Percentiles rank a stretch among this genome's conserved stretches.
Evolutionary conservation across 208 protist genomes (phyloP).

Genomic region (Naegleria lovaniensis): DNA sequence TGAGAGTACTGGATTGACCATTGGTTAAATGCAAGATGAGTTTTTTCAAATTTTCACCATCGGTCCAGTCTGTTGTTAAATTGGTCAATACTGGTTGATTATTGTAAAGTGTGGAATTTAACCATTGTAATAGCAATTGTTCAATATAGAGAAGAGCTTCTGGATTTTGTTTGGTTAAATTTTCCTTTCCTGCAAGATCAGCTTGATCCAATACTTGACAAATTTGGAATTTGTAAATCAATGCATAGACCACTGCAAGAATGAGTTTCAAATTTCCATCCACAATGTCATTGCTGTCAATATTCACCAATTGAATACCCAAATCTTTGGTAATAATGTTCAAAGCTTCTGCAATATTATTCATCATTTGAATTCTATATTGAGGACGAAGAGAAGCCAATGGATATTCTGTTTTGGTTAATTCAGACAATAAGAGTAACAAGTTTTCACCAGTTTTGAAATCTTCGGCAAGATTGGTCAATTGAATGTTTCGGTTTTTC

Average conservation of each 20-base stretch:
- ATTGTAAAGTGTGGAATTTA: background rate
- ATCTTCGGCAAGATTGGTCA: background rate
- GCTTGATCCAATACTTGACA: background rate
- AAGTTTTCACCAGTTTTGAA: background rate
- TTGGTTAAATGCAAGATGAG: background rate
- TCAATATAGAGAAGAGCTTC: background rate
- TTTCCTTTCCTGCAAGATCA: background rate
- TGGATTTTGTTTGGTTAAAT: background rate
- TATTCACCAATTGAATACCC: background rate
- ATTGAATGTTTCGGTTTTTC: background rate
- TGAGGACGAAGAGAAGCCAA: background rate
- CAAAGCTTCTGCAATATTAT: background rate
- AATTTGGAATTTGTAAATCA: background rate
- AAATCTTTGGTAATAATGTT: background rate
- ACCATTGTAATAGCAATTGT: background rate
- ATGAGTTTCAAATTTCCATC: background rate
- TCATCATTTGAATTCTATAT: background rate
- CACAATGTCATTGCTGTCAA: background rate
- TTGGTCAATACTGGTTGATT: background rate
- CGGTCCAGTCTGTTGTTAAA: background rate
- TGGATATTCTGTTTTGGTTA: background rate
- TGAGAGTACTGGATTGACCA: background rate
- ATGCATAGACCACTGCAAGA: background rate
- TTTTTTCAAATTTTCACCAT: background rate
- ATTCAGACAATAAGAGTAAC: background rate